Percentiles rank a stretch among this genome's conserved stretches.
phyloP scores from a whole-genome alignment of 192 early-diverging fungal species.

The Helicostylum pulchrum region DNA sequence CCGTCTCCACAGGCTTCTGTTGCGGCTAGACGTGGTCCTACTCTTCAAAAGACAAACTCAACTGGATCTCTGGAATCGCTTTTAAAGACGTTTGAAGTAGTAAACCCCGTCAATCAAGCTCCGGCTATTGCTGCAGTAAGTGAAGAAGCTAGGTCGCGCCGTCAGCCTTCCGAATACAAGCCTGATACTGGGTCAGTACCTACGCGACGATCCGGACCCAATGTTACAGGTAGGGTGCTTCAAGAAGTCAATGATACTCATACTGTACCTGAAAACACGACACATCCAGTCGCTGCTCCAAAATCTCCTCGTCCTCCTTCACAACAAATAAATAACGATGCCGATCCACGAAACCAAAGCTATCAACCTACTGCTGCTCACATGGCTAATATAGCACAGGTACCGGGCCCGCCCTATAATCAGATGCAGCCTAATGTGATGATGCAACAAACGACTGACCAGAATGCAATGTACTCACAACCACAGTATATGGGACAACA shows the following conservation, averaged over 20 bases:
- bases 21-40: no score
- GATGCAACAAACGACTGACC: no score
- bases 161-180: background rate
- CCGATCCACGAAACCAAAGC: no score
- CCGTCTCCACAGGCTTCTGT: background rate
- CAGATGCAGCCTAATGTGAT: background rate
- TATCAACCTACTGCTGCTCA: no score
- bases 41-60: background rate
- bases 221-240: background rate
- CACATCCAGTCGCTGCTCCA: background rate
- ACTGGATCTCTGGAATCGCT: background rate
- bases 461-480: background rate
- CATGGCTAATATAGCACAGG: background rate
- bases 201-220: background rate
- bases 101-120: no score
- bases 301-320: conserved; percentile 14
- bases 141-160: background rate
- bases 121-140: background rate
- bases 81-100: conserved; percentile 2
- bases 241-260: no score
- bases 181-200: background rate
- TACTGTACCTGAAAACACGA: background rate
- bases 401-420: background rate
- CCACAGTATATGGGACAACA: background rate
- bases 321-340: background rate